Evolutionary conservation across 1,284 basidiomycete genomes (phyloP).

Genomic region (Malassezia yamatoensis): DNA sequence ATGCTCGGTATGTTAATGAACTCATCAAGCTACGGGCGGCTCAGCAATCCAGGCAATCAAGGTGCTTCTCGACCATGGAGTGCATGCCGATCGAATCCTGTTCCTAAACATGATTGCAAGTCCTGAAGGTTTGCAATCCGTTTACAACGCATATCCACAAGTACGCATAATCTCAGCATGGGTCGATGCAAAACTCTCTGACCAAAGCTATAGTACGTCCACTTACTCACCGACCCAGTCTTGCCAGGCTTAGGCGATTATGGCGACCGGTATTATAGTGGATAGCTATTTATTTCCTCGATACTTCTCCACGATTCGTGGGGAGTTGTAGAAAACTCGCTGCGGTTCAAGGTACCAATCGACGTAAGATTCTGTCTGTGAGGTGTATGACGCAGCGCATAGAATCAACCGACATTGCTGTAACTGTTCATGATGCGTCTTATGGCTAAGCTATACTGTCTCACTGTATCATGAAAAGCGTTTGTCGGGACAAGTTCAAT

Average conservation of each 20-base stretch:
- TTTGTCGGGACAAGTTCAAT: too few relatives aligned
- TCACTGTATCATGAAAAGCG: too few relatives aligned
- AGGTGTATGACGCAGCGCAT: constrained; percentile 15
- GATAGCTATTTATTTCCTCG: constrained; percentile 7
- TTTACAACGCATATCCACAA: constrained; percentile 68
- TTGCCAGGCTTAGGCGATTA: constrained; percentile 44
- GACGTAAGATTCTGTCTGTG: not conserved
- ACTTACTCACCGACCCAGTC: constrained; percentile 16
- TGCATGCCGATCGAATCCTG: constrained; percentile 69
- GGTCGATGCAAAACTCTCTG: constrained; percentile 90
- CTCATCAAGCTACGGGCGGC: constrained; percentile 64
- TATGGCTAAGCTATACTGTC: too few relatives aligned
- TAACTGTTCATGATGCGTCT: too few relatives aligned
- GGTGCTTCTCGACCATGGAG: constrained; percentile 75
- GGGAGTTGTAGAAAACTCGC: not conserved
- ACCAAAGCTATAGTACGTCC: constrained; percentile 50
- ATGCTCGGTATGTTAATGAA: constrained; percentile 60
- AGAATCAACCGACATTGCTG: not conserved
- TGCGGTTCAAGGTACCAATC: constrained; percentile 13
- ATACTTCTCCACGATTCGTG: not conserved
- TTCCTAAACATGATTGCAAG: constrained; percentile 92
- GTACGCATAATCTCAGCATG: constrained; percentile 81
- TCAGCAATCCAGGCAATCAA: constrained; percentile 96
- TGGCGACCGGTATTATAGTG: constrained; percentile 43
- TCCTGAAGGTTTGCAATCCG: constrained; percentile 77